Base-by-base conservation (phyloP, 768 basidiomycete genomes). In the Russula vinacea region DNA sequence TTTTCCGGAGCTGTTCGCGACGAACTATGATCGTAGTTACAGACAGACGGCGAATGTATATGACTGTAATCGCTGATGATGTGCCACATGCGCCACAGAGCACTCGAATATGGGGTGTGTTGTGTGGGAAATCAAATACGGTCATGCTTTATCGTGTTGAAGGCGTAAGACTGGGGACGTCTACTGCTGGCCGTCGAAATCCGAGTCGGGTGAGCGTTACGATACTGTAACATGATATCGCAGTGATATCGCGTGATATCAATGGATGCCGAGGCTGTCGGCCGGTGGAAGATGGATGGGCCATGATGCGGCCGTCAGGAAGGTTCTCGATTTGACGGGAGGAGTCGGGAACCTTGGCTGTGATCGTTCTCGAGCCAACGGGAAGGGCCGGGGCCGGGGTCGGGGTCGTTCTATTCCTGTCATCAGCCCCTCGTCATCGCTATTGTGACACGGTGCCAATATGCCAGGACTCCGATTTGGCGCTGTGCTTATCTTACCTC, bases 1-100 rank as follows among this genome's bases (percentile, higher is more conserved):
- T 2, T 14, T 40, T 42, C 14, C 9, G 33, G 11, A 14, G 59
- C 40, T 5, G 22, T 56, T n/a, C 64, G 60, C 39, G 64, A 65
- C 44, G 64, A 65, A 24, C 55, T 65, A 40, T 65, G 49, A 56
- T 33, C 0, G 24, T 39, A 16, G 16, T 49, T 26, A 14, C 42
- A 4, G 17, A n/a, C 24, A 22, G 19, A 7, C 35, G 29, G 19
- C 24, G 19, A 22, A 26, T 26, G 10, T 10, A 47, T 5, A 45
- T 45, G 9, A n/a, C 44, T n/a, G 29, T 29, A 29, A 29, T 29
- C 29, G 29, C 29, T 29, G 29, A n/a, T n/a, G n/a, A n/a, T n/a
- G n/a, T n/a, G 29, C 29, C 29, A 29, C 29, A 44, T 44, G 9
- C n/a, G 19, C 42, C 19, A 42, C 17, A 19, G 17, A 17, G 42